Base-by-base conservation (phyloP, 768 basidiomycete genomes). In the Russula olivacea region DNA sequence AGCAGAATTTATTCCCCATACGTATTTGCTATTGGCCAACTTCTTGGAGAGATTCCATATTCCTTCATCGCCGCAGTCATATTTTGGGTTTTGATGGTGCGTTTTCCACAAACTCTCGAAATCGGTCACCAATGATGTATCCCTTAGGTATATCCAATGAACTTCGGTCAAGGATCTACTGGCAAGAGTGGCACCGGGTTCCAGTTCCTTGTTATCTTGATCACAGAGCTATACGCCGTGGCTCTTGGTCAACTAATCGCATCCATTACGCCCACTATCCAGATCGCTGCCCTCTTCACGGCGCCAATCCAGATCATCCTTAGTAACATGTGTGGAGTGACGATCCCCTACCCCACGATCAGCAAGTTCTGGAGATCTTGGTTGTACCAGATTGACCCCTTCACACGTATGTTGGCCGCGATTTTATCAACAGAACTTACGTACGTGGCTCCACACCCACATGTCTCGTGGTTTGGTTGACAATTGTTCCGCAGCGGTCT, bases 1-100 rank as follows among this genome's bases (percentile, higher is more conserved):
- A 90, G 89, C 75, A 83, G 89, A 65, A 93, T 95, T 69, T 94
- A 94, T 74, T 89, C 87, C 0, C 87, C 91, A 0, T 86, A 85
- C 61, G 89, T 92, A 32, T 95, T 95, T 71, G 89, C 92, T 21
- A 80, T 89, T 38, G 85, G 86, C 3, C 93, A 95, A 71, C 78
- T 94, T 32, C 71, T 91, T 17, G 87, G 91, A 52, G 92, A 96
- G 74, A 82, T 89, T 61, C 93, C 91, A 0, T 89, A 88, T 74
- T 87, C 82, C 52, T 71, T 89, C 28, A 68, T 90, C 15, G 92
- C 89, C 65, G 87, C 81, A 9, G 68, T 84, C 56, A 78, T 86
- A 0, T 94, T 91, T 75, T 95, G 87, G 88, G 80, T 80, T n/a
- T 71, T 88, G 40, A 85, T 87, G 85, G 82, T 89, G 58, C 59